Conservation (phyloP, 1,139 yeast species). For the Taiozyma onychis region DNA sequence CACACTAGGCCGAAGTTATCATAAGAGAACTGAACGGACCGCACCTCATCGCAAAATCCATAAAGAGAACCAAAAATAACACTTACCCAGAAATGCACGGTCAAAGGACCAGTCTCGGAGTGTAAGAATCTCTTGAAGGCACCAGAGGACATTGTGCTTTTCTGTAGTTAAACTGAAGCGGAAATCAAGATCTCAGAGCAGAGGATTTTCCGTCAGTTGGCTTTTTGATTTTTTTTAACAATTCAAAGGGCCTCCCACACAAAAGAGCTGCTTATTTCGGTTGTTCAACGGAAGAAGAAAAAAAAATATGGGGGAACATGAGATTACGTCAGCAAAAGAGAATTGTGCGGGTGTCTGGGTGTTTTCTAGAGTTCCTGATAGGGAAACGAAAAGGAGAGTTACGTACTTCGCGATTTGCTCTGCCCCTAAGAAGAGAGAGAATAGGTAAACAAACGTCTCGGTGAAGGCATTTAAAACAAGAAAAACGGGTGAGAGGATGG, state of each 20-base stretch:
- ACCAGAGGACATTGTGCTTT: constrained; percentile 28
- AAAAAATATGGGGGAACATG: neutral
- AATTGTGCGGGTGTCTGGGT: neutral
- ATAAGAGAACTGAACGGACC: too few species aligned
- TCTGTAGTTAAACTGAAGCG: neutral
- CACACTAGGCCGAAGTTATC: too few species aligned
- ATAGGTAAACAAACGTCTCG: too few species aligned
- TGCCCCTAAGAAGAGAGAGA: too few species aligned
- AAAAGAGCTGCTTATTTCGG: neutral
- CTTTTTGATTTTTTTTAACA: neutral
- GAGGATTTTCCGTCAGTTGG: neutral
- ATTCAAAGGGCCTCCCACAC: neutral
- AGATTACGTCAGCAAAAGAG: neutral
- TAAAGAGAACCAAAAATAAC: too few species aligned
- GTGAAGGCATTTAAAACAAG: too few species aligned
- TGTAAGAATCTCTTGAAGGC: constrained; percentile 69
- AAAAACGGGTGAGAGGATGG: too few species aligned
- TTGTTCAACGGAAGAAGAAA: neutral
- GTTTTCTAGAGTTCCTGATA: neutral
- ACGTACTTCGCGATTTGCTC: too few species aligned
- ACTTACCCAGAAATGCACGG: constrained; percentile 90
- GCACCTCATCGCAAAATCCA: neutral
- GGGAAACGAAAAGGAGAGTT: neutral
- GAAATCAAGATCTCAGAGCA: neutral
- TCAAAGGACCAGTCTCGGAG: constrained; percentile 90